phyloP scores from a whole-genome alignment of 148 eudicot species.

The Vaccinium corymbosum region DNA sequence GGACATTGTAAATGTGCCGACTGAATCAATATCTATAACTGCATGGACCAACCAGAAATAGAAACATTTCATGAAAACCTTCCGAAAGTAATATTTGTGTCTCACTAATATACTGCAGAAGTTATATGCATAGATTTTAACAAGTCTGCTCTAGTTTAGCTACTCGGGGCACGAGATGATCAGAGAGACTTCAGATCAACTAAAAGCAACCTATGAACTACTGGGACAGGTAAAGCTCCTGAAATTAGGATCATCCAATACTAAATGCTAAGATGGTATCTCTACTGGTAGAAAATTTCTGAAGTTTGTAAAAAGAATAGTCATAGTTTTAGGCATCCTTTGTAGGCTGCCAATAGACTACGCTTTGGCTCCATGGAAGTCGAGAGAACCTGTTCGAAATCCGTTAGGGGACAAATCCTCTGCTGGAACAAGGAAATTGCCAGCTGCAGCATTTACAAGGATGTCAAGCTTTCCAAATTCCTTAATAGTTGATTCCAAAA shows the following conservation, averaged over 20 bases:
- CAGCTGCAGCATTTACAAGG: constrained; percentile 87
- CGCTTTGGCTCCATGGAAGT: not conserved
- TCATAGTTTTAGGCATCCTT: not conserved
- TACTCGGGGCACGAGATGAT: not conserved
- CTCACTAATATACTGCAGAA: too few relatives aligned
- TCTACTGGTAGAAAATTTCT: not conserved
- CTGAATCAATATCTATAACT: constrained; percentile 76
- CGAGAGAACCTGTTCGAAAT: constrained; percentile 58
- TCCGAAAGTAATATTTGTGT: not conserved
- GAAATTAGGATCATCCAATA: too few relatives aligned
- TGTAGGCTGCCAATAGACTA: not conserved
- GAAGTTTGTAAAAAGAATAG: not conserved
- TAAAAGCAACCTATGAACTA: not conserved
- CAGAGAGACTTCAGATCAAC: not conserved
- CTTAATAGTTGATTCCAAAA: constrained; percentile 51
- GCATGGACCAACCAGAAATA: constrained; percentile 18
- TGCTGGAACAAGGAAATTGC: constrained; percentile 67
- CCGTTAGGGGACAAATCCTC: constrained; percentile 78
- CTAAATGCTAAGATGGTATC: not conserved
- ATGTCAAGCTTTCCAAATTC: constrained; percentile 70
- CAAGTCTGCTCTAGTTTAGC: not conserved
- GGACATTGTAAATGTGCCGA: constrained; percentile 82
- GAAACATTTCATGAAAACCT: not conserved
- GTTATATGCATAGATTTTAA: not conserved
- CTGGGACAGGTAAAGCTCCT: not conserved